Evolutionary conservation across 352 stramenopile species (phyloP), one percentile per base, ranked within the genome.

Genomic region (Detonula confervacea): DNA sequence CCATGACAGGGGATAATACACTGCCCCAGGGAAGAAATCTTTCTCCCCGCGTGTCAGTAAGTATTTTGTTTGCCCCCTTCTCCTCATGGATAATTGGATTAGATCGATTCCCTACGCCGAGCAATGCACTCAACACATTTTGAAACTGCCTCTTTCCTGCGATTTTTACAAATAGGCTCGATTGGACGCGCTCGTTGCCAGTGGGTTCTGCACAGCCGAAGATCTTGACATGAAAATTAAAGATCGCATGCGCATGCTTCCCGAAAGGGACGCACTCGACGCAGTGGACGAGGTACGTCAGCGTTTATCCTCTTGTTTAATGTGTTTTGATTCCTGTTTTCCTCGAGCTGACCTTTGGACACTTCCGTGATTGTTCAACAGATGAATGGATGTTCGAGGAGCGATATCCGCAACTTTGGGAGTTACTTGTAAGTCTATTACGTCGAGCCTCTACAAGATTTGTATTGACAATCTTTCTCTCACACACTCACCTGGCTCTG

Each of bases 201-300:
- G 76, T 49, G 71, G 78, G 18, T 92, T 86, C 69, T 93, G 85
- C 47, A 81, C 81, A 4, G 37, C 72, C 25, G 67, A 79, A n/a
- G 86, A 93, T 75, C 76, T 93, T 79, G 84, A 89, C 62, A 77
- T 85, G 22, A 92, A 92, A 44, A 76, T 93, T 2, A 86, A 84
- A 47, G 67, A 60, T 24, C 90, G 91, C 37, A 81, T 93, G 70
- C 64, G 74, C 11, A 87, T 91, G 84, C 64, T 93, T 11, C 66
- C 70, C 0, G 88, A 93, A 63, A 78, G 80, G 39, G 88, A 93
- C 77, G 86, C 86, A 12, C 49, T 91, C n/a, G 77, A 82, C 74
- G 86, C 88, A n/a, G 87, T 93, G 66, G 86, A 93, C 24, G 88
- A n/a, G n/a, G n/a, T n/a, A n/a, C n/a, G n/a, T n/a, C n/a, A n/a